A percentile compares a stretch with the other conserved stretches of the same genome.
These are phyloP conservation scores for Talaromyces thailandensis DNA, from an alignment of 495 filamentous ascomycete genomes.

Conservation along the genomic window DNA sequence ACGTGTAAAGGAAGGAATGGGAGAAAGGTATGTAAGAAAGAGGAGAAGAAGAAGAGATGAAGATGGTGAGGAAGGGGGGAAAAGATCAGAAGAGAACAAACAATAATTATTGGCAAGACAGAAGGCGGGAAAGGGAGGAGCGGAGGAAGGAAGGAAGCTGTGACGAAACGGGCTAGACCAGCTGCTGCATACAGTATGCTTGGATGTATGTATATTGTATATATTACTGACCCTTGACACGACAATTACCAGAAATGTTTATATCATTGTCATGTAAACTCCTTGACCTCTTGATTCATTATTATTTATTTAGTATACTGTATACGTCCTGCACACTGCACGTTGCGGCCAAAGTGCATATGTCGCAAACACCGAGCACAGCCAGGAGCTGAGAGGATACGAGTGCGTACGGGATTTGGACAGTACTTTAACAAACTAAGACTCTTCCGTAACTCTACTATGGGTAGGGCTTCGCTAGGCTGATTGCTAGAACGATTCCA, in stretches of 20 bases:
- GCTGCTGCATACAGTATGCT: too few species aligned
- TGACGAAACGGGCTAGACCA: constrained; percentile 3
- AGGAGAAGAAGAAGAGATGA: constrained; percentile 15
- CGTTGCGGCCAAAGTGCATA: background rate
- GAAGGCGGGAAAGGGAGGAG: constrained; percentile 3
- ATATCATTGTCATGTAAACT: background rate
- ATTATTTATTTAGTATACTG: background rate
- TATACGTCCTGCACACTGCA: background rate
- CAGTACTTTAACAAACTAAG: background rate
- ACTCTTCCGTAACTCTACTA: background rate
- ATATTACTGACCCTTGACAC: background rate
- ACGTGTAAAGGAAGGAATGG: constrained; percentile 17
- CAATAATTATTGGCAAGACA: constrained; percentile 14
- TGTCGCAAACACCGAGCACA: background rate
- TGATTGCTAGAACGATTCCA: background rate
- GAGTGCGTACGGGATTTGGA: background rate
- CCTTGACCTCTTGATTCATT: background rate
- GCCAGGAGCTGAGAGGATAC: background rate
- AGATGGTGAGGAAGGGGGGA: constrained; percentile 27
- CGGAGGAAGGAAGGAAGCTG: constrained; percentile 3
- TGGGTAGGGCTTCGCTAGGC: constrained; percentile 1
- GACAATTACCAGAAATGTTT: background rate
- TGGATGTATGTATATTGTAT: too few species aligned
- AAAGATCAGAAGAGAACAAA: constrained; percentile 19
- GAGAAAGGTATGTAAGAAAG: constrained; percentile 8